These are phyloP conservation scores for Polychaeton citri DNA, from an alignment of 2,329 filamentous ascomycete genomes.

Conservation along the genomic window DNA sequence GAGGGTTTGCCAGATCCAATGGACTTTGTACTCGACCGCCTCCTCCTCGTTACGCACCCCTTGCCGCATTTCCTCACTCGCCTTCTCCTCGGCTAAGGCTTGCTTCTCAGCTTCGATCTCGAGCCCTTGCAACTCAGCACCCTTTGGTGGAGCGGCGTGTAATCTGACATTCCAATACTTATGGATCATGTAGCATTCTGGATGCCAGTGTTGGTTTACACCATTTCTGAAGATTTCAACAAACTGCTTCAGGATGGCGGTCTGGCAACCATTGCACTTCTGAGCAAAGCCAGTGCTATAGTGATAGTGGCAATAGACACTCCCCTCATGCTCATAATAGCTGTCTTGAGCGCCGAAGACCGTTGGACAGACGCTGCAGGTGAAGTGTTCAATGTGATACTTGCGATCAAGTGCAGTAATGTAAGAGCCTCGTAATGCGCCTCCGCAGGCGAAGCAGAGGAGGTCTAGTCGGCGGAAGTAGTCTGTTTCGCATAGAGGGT, in stretches of 20 bases:
- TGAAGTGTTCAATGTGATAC: conserved; percentile 98
- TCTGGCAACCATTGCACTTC: conserved; percentile 90
- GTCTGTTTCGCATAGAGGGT: conserved; percentile 93
- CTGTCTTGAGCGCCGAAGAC: conserved; percentile 98
- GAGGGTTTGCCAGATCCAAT: conserved; percentile 93
- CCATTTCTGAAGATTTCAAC: conserved; percentile 98
- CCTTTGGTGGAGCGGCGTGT: conserved; percentile 25
- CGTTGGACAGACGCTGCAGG: conserved; percentile 89
- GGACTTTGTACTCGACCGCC: conserved; percentile 93
- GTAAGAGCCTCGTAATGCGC: conserved; percentile 87
- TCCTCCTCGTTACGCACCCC: conserved; percentile 77
- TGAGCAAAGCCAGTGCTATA: conserved; percentile 97
- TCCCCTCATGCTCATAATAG: conserved; percentile 95
- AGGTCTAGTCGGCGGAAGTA: conserved; percentile 89
- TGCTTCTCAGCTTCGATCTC: conserved; percentile 18
- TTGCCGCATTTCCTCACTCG: conserved; percentile 56
- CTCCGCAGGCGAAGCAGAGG: conserved; percentile 82
- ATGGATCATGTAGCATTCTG: conserved; percentile 99
- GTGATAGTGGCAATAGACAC: conserved; percentile 97
- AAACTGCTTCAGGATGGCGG: conserved; percentile 95
- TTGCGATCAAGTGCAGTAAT: conserved; percentile 96
- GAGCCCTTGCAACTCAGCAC: conserved; percentile 19
- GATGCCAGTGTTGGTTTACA: conserved; percentile 98
- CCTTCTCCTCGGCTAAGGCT: conserved; percentile 35
- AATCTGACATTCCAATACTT: conserved; percentile 99